These are phyloP conservation scores for Talaromyces sp. DNA, from an alignment of 2,329 filamentous ascomycete species.

Conservation along the genomic window DNA sequence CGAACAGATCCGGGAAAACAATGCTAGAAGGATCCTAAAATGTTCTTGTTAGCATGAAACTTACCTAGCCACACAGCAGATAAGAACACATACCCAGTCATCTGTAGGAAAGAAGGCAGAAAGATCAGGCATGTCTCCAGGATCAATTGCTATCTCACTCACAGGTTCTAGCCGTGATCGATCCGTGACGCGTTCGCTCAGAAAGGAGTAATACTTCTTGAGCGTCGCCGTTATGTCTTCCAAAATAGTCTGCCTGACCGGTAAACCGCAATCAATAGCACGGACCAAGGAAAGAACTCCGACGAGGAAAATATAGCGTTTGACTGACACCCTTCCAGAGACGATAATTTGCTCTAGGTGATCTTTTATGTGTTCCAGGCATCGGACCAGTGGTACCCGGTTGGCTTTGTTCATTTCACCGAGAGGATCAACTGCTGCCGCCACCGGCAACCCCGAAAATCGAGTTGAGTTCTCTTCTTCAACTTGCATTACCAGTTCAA, in stretches of 20 bases:
- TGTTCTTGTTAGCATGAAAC: not conserved
- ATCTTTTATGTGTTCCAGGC: slow-evolving; percentile 21
- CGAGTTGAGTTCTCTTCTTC: slow-evolving; percentile 21
- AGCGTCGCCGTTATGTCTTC: slow-evolving; percentile 18
- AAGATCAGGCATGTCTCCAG: slow-evolving; percentile 3
- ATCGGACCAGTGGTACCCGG: slow-evolving; percentile 21
- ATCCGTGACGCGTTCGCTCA: slow-evolving; percentile 12
- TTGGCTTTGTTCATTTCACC: slow-evolving; percentile 18
- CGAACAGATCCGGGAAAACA: not conserved
- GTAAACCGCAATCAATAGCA: slow-evolving; percentile 19
- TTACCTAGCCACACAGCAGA: not conserved
- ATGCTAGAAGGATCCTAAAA: not conserved
- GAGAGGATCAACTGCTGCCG: slow-evolving; percentile 14
- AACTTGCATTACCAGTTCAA: slow-evolving; percentile 26
- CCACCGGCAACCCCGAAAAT: not conserved
- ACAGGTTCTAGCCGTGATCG: not conserved
- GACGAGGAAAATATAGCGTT: slow-evolving; percentile 19
- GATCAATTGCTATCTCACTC: slow-evolving; percentile 1
- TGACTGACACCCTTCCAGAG: slow-evolving; percentile 18
- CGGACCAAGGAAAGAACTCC: slow-evolving; percentile 16
- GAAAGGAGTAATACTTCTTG: slow-evolving; percentile 16
- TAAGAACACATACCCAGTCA: slow-evolving; percentile 8
- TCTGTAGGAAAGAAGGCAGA: slow-evolving; percentile 9
- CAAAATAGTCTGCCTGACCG: slow-evolving; percentile 17
- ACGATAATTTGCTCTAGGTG: slow-evolving; percentile 24